A percentile compares a stretch with the other conserved stretches of the same genome.
phyloP scores from a whole-genome alignment of 495 filamentous ascomycete genomes.

The Immersiella caudata region DNA sequence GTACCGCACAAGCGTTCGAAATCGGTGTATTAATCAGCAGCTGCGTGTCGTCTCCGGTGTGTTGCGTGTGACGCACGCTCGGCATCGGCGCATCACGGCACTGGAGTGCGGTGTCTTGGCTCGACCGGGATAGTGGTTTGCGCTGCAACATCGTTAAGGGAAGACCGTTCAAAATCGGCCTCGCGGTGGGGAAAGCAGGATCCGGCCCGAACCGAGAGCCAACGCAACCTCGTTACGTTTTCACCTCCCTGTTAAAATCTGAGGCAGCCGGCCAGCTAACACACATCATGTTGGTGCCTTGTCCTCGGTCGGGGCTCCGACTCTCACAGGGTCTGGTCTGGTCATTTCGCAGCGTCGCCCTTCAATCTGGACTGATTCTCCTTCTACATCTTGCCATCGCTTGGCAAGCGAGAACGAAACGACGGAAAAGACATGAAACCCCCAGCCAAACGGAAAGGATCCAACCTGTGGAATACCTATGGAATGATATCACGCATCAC shows the following conservation, averaged over 20 bases:
- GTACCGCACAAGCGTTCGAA: background rate
- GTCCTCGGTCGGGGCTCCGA: background rate
- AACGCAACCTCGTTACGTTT: background rate
- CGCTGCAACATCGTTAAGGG: conserved; percentile 11
- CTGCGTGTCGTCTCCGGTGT: background rate
- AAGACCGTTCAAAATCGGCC: background rate
- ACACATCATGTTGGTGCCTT: background rate
- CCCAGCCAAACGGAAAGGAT: background rate
- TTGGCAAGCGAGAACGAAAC: background rate
- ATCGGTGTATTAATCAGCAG: background rate
- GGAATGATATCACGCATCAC: background rate
- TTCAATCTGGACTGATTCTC: background rate
- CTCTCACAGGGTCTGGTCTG: background rate
- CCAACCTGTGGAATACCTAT: background rate
- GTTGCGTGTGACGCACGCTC: background rate
- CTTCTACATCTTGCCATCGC: background rate
- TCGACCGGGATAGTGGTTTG: background rate
- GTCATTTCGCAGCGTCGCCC: background rate
- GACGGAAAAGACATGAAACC: background rate
- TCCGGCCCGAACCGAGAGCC: background rate
- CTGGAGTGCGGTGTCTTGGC: conserved; percentile 1
- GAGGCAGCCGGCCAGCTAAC: background rate
- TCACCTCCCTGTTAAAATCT: background rate
- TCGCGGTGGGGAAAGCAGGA: background rate
- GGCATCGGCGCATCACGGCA: conserved; percentile 1